Conservation (phyloP, 1,284 basidiomycete species). For the Sphaerobolus stellatus region DNA sequence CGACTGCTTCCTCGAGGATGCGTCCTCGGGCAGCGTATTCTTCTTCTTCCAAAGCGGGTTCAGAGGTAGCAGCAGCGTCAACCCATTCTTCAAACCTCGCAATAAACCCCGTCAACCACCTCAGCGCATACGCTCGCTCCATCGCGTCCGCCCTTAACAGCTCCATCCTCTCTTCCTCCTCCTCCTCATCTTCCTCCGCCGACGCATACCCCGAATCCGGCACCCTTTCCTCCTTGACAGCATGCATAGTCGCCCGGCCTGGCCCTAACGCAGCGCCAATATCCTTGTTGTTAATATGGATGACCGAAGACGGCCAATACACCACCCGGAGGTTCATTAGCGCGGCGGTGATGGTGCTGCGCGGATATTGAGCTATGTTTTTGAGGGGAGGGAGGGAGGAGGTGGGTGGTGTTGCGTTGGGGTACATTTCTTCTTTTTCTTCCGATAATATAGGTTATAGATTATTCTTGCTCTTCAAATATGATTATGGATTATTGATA, state of each 20-base stretch:
- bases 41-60: conserved; percentile 28
- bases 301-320: conserved; percentile 33
- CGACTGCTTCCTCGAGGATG: conserved; percentile 53
- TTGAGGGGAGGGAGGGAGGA: conserved; percentile 48
- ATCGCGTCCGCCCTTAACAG: conserved; percentile 48
- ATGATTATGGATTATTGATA: no score
- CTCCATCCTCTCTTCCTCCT: conserved; percentile 21
- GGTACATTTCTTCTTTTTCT: no score
- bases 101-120: conserved; percentile 60
- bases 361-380: conserved; percentile 35
- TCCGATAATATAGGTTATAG: no score
- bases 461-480: no score
- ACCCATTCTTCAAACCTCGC: conserved; percentile 57
- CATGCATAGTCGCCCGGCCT: not conserved
- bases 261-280: not conserved
- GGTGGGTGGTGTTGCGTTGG: no score
- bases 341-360: conserved; percentile 34
- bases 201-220: conserved; percentile 67
- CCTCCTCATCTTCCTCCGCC: conserved; percentile 51
- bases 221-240: conserved; percentile 29
- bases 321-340: conserved; percentile 42
- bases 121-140: conserved; percentile 54
- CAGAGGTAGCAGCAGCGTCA: conserved; percentile 23
- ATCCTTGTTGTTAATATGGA: not conserved
- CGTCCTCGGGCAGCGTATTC: conserved; percentile 31